A percentile compares a stretch with the other conserved stretches of the same genome.
Evolutionary conservation across 1,284 basidiomycete species (phyloP).

Genomic region (Pseudozyma pruni): DNA sequence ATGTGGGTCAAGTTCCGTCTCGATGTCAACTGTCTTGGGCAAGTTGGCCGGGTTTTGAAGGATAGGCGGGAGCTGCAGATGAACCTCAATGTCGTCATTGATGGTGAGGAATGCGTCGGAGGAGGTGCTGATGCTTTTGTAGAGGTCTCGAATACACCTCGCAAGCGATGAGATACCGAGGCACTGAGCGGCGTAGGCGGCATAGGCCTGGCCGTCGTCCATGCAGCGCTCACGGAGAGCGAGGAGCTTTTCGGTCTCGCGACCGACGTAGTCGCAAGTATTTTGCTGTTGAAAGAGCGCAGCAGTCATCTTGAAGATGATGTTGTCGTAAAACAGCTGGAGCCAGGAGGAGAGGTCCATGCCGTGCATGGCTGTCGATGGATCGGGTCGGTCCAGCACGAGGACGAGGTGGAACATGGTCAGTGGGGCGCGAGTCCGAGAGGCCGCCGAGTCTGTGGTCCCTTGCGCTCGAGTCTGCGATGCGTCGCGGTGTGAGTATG

Average conservation of each 20-base stretch:
- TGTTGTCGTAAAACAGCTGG: constrained; percentile 63
- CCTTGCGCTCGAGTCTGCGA: constrained; percentile 15
- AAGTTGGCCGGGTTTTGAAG: constrained; percentile 50
- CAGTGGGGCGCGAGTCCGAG: constrained; percentile 24
- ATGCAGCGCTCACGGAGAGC: constrained; percentile 56
- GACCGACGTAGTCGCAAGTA: constrained; percentile 49
- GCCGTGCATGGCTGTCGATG: constrained; percentile 41
- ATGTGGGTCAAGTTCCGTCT: constrained; percentile 59
- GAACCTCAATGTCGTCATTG: constrained; percentile 60
- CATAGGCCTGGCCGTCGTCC: constrained; percentile 53
- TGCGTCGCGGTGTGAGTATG: background rate
- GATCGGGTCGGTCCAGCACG: constrained; percentile 63
- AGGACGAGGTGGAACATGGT: constrained; percentile 64
- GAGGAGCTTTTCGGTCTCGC: constrained; percentile 52
- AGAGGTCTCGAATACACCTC: constrained; percentile 47
- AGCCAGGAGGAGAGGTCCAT: constrained; percentile 58
- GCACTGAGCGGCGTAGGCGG: constrained; percentile 46
- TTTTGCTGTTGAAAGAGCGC: constrained; percentile 63
- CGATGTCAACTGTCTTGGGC: constrained; percentile 52
- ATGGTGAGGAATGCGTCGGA: constrained; percentile 58
- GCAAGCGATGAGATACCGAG: constrained; percentile 60
- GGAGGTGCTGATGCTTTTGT: constrained; percentile 53
- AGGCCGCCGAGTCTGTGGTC: constrained; percentile 5
- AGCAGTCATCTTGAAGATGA: constrained; percentile 66
- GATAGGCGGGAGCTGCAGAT: constrained; percentile 64